Evolutionary conservation across 2,329 filamentous ascomycete species (phyloP).

Genomic region (Gaeumannomyces tritici): DNA sequence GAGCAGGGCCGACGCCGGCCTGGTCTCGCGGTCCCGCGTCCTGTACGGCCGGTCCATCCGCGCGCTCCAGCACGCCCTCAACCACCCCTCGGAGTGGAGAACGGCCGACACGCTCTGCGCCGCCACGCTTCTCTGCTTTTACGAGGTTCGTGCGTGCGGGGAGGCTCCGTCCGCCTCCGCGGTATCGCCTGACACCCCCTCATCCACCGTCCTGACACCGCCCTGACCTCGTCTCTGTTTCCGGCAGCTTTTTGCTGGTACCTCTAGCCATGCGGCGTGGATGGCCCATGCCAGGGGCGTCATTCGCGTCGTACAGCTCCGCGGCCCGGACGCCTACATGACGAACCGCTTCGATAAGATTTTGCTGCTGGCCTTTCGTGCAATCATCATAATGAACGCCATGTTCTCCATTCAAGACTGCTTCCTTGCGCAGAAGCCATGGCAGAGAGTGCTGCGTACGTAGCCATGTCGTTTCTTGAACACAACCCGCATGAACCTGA

Average conservation of each 20-base stretch:
- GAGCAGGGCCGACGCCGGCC: constrained; percentile 15
- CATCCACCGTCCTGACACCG: background rate
- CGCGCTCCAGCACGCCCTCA: constrained; percentile 23
- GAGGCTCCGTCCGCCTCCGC: background rate
- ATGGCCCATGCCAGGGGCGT: constrained; percentile 28
- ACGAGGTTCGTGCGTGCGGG: constrained; percentile 25
- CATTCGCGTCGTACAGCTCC: constrained; percentile 25
- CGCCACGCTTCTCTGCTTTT: constrained; percentile 28
- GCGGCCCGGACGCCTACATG: constrained; percentile 23
- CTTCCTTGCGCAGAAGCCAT: constrained; percentile 25
- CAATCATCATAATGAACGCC: constrained; percentile 26
- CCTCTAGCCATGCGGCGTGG: constrained; percentile 24
- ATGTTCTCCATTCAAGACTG: constrained; percentile 26
- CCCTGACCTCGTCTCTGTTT: background rate
- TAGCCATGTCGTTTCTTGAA: background rate
- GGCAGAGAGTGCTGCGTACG: constrained; percentile 21
- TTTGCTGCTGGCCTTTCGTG: constrained; percentile 27
- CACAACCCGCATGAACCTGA: too few species aligned
- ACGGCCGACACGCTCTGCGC: constrained; percentile 30
- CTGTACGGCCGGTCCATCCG: constrained; percentile 27
- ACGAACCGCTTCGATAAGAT: constrained; percentile 23
- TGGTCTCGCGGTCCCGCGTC: constrained; percentile 18
- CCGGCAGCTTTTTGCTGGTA: constrained; percentile 30
- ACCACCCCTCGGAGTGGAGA: constrained; percentile 27
- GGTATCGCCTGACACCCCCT: background rate